Conservation (phyloP, 345 rosid genomes). For the Passiflora organensis region DNA sequence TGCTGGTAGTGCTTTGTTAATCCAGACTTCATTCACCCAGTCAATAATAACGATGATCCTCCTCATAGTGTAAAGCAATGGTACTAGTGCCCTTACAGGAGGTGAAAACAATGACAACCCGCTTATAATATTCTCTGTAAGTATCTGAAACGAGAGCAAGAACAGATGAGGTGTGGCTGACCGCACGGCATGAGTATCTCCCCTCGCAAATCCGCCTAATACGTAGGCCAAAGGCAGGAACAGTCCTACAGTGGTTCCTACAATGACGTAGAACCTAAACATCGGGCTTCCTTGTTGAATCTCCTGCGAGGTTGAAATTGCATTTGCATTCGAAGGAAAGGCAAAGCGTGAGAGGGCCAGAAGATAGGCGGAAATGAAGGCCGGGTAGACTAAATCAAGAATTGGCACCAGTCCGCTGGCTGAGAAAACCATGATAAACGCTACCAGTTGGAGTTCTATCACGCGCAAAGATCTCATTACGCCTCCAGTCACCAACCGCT, state of each 20-base stretch:
- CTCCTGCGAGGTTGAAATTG: conserved; percentile 37
- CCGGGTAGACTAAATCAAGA: conserved; percentile 76
- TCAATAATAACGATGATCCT: conserved; percentile 63
- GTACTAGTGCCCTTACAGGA: conserved; percentile 82
- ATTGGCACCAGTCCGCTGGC: conserved; percentile 85
- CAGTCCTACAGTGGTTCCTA: conserved; percentile 70
- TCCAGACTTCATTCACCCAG: conserved; percentile 74
- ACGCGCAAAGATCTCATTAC: conserved; percentile 75
- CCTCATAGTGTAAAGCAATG: conserved; percentile 66
- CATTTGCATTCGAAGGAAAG: conserved; percentile 49
- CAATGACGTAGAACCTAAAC: conserved; percentile 53
- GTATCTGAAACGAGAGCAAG: conserved; percentile 81
- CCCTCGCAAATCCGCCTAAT: conserved; percentile 88
- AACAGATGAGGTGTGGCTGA: conserved; percentile 83
- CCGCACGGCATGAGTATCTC: conserved; percentile 64
- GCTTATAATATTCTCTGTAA: conserved; percentile 70
- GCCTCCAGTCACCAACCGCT: conserved; percentile 28
- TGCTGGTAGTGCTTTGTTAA: conserved; percentile 49
- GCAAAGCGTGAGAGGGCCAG: conserved; percentile 56
- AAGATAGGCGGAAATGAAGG: conserved; percentile 52
- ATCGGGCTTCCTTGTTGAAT: conserved; percentile 52
- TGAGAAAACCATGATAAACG: conserved; percentile 82
- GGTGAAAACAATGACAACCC: conserved; percentile 69
- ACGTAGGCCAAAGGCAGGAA: conserved; percentile 83
- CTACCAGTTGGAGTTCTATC: conserved; percentile 82